These are phyloP conservation scores for Rhizoctonia solani DNA, from an alignment of 1,284 basidiomycete species.

Conservation along the genomic window DNA sequence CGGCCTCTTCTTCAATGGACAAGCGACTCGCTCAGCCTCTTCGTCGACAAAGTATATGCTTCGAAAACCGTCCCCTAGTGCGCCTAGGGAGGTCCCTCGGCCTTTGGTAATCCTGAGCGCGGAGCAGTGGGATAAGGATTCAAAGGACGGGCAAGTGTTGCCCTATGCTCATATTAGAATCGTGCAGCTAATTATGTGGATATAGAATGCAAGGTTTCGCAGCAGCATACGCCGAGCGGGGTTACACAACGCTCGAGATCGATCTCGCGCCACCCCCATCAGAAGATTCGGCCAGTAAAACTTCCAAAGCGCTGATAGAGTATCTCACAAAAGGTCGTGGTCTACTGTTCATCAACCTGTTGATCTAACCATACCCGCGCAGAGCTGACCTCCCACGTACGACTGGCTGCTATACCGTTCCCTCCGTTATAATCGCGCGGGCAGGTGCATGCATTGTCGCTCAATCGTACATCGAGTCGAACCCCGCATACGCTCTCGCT, in stretches of 20 bases:
- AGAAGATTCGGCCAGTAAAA: slow-evolving; percentile 37
- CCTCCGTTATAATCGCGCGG: slow-evolving; percentile 65
- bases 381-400: slow-evolving; percentile 45
- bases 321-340: slow-evolving; percentile 50
- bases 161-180: not conserved
- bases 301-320: slow-evolving; percentile 48
- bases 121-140: slow-evolving; percentile 39
- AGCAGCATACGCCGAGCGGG: slow-evolving; percentile 58
- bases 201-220: slow-evolving; percentile 50
- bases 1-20: slow-evolving; percentile 12
- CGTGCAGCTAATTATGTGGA: too few relatives aligned
- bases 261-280: slow-evolving; percentile 49
- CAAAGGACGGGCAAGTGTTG: slow-evolving; percentile 38
- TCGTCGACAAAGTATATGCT: slow-evolving; percentile 43
- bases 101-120: slow-evolving; percentile 54
- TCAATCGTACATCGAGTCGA: slow-evolving; percentile 67
- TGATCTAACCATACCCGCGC: not conserved
- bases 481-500: slow-evolving; percentile 63
- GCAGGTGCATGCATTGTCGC: slow-evolving; percentile 58
- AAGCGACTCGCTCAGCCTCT: slow-evolving; percentile 19
- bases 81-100: slow-evolving; percentile 56
- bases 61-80: slow-evolving; percentile 49
- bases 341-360: not conserved
- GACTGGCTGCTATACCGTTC: slow-evolving; percentile 58
- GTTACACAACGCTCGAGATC: slow-evolving; percentile 62